Percentiles rank a stretch among this genome's conserved stretches.
These are phyloP conservation scores for Corynascus novoguineensis DNA, from an alignment of 495 filamentous ascomycete genomes.

Conservation along the genomic window DNA sequence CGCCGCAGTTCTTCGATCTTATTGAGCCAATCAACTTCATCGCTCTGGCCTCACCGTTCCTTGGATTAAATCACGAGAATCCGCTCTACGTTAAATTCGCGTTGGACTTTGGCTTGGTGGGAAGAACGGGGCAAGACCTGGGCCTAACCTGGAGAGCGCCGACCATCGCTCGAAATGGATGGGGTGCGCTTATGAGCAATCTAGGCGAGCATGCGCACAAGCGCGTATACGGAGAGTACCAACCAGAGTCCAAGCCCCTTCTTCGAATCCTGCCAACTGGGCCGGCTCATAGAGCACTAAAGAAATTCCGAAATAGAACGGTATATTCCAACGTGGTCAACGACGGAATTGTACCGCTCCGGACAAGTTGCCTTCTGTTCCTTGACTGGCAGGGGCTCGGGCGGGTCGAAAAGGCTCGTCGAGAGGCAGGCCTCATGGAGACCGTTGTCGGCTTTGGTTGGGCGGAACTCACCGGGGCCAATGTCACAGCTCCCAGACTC, in stretches of 20 bases:
- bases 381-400: slow-evolving; percentile 93
- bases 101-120: slow-evolving; percentile 90
- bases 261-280: slow-evolving; percentile 87
- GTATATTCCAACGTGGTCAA: slow-evolving; percentile 98
- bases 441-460: slow-evolving; percentile 91
- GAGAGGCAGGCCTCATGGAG: slow-evolving; percentile 86
- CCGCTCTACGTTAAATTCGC: slow-evolving; percentile 96
- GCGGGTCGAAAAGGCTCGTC: slow-evolving; percentile 86
- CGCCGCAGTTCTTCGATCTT: slow-evolving; percentile 79
- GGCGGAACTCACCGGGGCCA: slow-evolving; percentile 86
- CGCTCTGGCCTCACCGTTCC: slow-evolving; percentile 79
- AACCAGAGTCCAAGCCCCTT: slow-evolving; percentile 81
- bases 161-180: slow-evolving; percentile 74
- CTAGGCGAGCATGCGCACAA: slow-evolving; percentile 60
- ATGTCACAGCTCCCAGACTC: slow-evolving; percentile 35
- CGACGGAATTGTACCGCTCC: slow-evolving; percentile 91
- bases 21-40: slow-evolving; percentile 93
- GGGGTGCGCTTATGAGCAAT: slow-evolving; percentile 78
- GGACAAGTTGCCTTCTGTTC: slow-evolving; percentile 94
- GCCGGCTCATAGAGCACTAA: slow-evolving; percentile 80
- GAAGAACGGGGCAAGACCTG: slow-evolving; percentile 88
- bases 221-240: slow-evolving; percentile 57
- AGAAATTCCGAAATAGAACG: slow-evolving; percentile 84
- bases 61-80: slow-evolving; percentile 95
- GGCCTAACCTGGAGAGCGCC: slow-evolving; percentile 92